Conservation (phyloP, 73 alveolate species). For the Paramecium biaurelia region DNA sequence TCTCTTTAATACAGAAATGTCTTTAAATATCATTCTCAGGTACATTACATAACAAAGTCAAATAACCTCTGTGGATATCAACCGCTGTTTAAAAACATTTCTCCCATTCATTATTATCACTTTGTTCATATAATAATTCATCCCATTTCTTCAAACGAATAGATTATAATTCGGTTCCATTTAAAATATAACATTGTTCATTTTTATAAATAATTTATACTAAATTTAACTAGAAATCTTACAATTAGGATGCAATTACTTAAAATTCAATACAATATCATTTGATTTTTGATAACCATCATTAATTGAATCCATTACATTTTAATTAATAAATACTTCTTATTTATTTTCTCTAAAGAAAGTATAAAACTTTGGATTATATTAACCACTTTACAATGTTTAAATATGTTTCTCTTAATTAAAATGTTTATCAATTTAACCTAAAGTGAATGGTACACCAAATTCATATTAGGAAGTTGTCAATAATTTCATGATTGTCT, state of each 20-base stretch:
- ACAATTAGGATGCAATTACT: not conserved
- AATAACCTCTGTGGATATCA: not conserved
- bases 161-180: not conserved
- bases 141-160: conserved; percentile 22
- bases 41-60: conserved; percentile 16
- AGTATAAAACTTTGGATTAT: conserved; percentile 15
- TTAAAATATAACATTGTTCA: not conserved
- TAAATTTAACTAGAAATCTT: not conserved
- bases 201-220: not conserved
- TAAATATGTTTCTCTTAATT: not conserved
- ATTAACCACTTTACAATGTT: not conserved
- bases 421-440: not conserved
- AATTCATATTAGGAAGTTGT: conserved; percentile 34
- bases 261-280: not conserved
- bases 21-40: conserved; percentile 38
- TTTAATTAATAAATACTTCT: not conserved
- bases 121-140: conserved; percentile 6
- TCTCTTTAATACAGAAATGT: not conserved
- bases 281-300: conserved; percentile 19
- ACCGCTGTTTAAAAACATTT: not conserved
- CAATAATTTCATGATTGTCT: not conserved
- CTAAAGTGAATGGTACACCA: conserved; percentile 29
- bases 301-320: conserved; percentile 44
- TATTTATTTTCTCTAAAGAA: not conserved
- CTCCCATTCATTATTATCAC: conserved; percentile 52